phyloP scores from a whole-genome alignment of 345 rosid species.

The Eucalyptus brandiana region DNA sequence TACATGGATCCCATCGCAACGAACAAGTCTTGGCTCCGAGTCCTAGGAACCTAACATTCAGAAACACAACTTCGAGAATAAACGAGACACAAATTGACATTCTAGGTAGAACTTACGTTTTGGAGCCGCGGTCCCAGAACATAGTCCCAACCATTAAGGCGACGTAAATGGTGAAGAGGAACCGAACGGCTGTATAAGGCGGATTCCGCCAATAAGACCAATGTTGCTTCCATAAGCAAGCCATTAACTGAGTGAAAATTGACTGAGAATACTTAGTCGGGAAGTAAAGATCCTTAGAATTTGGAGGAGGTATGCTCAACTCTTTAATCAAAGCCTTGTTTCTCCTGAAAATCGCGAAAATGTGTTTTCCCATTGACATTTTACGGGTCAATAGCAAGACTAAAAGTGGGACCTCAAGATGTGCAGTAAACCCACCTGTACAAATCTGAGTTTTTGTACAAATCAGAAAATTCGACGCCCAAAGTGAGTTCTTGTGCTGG shows the following conservation, averaged over 20 bases:
- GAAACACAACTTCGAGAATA: neutral
- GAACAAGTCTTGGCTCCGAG: slow-evolving; percentile 6
- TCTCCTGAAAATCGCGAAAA: slow-evolving; percentile 24
- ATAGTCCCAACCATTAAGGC: slow-evolving; percentile 24
- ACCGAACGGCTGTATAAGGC: slow-evolving; percentile 25
- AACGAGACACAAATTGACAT: neutral
- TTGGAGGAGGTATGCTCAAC: slow-evolving; percentile 17
- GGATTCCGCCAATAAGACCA: slow-evolving; percentile 41
- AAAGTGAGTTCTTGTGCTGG: slow-evolving; percentile 21
- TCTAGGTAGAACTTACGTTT: neutral
- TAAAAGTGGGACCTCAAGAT: neutral
- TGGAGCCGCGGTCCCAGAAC: slow-evolving; percentile 29
- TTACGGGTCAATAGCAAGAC: neutral
- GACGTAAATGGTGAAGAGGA: slow-evolving; percentile 14
- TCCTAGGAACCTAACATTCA: neutral
- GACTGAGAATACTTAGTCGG: slow-evolving; percentile 12
- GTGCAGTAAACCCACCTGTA: slow-evolving; percentile 6
- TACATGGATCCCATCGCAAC: slow-evolving; percentile 39
- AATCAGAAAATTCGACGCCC: slow-evolving; percentile 22
- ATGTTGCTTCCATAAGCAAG: slow-evolving; percentile 40
- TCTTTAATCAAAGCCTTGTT: slow-evolving; percentile 24
- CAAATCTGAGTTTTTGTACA: slow-evolving; percentile 24
- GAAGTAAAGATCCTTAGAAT: slow-evolving; percentile 20
- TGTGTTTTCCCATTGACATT: neutral
- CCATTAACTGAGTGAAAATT: slow-evolving; percentile 11